phyloP scores from a whole-genome alignment of 768 basidiomycete genomes.

The Lactarius hatsudake region DNA sequence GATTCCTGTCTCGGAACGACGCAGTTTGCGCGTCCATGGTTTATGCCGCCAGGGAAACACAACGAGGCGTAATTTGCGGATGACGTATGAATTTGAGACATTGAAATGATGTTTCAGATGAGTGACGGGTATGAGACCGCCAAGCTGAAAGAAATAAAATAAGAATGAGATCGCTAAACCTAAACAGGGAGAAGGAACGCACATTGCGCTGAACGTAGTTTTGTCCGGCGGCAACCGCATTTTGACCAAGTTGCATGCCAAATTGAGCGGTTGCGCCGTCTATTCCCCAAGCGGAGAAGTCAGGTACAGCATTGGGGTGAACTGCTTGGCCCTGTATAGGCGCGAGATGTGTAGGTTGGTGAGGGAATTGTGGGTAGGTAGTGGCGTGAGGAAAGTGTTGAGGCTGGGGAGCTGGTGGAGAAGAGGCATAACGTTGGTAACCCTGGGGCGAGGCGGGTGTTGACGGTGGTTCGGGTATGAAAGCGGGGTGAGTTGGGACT shows the following conservation, averaged over 20 bases:
- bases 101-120: conserved; percentile 90
- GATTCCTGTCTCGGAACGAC: conserved; percentile 59
- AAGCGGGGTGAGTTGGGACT: conserved; percentile 83
- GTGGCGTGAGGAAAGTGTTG: conserved; percentile 36
- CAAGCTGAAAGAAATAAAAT: conserved; percentile 52
- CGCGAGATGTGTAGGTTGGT: conserved; percentile 37
- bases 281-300: conserved; percentile 79
- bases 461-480: conserved; percentile 78
- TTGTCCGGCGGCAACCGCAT: conserved; percentile 89
- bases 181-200: conserved; percentile 32
- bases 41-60: conserved; percentile 96
- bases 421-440: conserved; percentile 70
- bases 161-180: not conserved
- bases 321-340: conserved; percentile 10
- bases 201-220: conserved; percentile 96
- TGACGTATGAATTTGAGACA: conserved; percentile 94
- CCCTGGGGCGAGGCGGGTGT: conserved; percentile 73
- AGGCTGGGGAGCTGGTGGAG: conserved; percentile 42
- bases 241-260: conserved; percentile 92
- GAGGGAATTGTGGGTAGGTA: conserved; percentile 52
- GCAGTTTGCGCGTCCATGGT: conserved; percentile 75
- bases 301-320: conserved; percentile 33
- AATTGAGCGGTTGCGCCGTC: conserved; percentile 93
- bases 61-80: conserved; percentile 80
- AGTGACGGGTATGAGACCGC: conserved; percentile 69